Evolutionary conservation across 306 rosid species (phyloP).

Genomic region (Castanea sativa): DNA sequence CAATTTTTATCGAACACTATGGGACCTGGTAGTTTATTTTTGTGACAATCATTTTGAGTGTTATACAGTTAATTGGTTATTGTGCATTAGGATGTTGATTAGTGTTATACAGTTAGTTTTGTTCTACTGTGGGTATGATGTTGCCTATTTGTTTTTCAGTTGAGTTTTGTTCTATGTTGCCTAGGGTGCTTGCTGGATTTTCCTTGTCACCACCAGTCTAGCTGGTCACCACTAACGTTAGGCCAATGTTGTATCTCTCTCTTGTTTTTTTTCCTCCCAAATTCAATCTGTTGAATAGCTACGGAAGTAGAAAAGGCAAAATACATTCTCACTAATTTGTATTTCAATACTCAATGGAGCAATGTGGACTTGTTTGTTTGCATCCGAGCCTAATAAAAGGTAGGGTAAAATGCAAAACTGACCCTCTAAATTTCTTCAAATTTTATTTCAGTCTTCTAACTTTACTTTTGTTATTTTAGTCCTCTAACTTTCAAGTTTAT

Average conservation of each 20-base stretch:
- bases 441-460: too few species aligned
- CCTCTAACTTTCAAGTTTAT: too few species aligned
- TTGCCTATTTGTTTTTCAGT: neutral
- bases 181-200: neutral
- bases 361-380: too few species aligned
- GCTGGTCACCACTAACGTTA: neutral
- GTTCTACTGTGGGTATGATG: neutral
- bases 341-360: too few species aligned
- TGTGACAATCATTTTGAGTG: slow-evolving; percentile 27
- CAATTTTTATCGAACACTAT: slow-evolving; percentile 23
- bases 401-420: too few species aligned
- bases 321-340: too few species aligned
- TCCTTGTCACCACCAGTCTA: neutral
- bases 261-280: neutral
- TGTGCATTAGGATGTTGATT: neutral
- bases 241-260: neutral
- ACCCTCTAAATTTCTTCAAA: too few species aligned
- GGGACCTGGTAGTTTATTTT: slow-evolving; percentile 29
- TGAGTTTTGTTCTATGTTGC: neutral
- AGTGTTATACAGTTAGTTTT: neutral
- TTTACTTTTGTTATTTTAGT: too few species aligned
- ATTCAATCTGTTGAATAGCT: neutral
- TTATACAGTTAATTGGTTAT: slow-evolving; percentile 28
- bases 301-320: neutral
- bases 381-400: too few species aligned